Conservation (phyloP, 2,329 filamentous ascomycete species). For the Ophiobolus disseminans region DNA sequence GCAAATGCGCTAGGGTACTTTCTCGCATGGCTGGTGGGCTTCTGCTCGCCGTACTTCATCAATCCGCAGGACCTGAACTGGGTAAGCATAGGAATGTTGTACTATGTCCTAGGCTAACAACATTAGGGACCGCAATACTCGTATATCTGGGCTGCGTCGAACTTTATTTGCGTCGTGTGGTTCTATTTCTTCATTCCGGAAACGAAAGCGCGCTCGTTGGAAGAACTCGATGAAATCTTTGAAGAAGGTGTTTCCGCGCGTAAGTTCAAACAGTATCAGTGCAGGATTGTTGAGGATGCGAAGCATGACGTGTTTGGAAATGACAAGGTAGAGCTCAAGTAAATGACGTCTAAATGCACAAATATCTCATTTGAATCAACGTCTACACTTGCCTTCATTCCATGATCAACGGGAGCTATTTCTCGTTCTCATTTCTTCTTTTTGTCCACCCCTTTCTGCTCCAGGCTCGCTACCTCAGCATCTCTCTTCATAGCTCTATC, state of each 20-base stretch:
- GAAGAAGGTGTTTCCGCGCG: conserved; percentile 27
- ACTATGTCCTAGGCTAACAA: not conserved
- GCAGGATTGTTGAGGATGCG: conserved; percentile 29
- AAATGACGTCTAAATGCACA: not conserved
- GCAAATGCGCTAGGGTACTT: conserved; percentile 46
- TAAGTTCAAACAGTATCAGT: conserved; percentile 30
- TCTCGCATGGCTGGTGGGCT: conserved; percentile 46
- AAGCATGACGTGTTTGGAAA: conserved; percentile 20
- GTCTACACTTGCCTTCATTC: not conserved
- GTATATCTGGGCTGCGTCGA: conserved; percentile 39
- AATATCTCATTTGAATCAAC: not conserved
- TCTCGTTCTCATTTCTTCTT: too few species aligned
- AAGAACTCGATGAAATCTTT: conserved; percentile 41
- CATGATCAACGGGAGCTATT: too few species aligned
- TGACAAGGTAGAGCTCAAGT: not conserved
- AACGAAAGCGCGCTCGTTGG: conserved; percentile 32
- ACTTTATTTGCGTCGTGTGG: conserved; percentile 59
- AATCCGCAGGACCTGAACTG: conserved; percentile 47
- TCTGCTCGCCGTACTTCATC: conserved; percentile 51
- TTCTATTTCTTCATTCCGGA: conserved; percentile 68
- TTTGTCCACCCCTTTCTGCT: too few species aligned
- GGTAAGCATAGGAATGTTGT: conserved; percentile 35
- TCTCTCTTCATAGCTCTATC: too few species aligned
- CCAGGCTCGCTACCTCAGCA: too few species aligned
- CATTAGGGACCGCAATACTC: conserved; percentile 29